phyloP scores from a whole-genome alignment of 129 eudicot genomes.

The Dittrichia graveolens region DNA sequence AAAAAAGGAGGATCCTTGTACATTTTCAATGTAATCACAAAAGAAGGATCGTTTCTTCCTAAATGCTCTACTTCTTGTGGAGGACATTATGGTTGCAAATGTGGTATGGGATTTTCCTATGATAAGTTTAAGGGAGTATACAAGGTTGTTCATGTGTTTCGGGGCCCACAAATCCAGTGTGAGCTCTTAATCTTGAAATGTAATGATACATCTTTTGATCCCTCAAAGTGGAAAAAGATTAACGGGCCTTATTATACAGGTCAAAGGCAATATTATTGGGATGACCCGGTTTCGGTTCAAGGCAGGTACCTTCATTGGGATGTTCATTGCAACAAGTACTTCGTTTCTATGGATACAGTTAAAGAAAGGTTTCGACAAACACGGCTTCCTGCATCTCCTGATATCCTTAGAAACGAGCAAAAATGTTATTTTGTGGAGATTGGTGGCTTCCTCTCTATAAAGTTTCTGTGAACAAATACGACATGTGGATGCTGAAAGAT shows the following conservation, averaged over 20 bases:
- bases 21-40: constrained; percentile 30
- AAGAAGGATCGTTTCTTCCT: constrained; percentile 31
- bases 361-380: constrained; percentile 39
- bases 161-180: constrained; percentile 32
- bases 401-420: background rate
- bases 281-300: constrained; percentile 34
- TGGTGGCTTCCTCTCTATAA: constrained; percentile 32
- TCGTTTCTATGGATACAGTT: constrained; percentile 39
- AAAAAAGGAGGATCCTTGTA: constrained; percentile 6
- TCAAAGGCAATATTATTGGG: constrained; percentile 29
- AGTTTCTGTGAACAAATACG: background rate
- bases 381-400: constrained; percentile 12
- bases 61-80: constrained; percentile 15
- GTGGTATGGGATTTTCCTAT: constrained; percentile 37
- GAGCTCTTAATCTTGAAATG: constrained; percentile 34
- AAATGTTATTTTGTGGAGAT: constrained; percentile 29
- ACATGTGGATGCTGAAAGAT: constrained; percentile 42
- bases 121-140: constrained; percentile 34
- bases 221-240: constrained; percentile 32
- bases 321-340: constrained; percentile 24
- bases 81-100: constrained; percentile 32
- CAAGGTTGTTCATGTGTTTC: constrained; percentile 41
- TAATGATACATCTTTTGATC: background rate
- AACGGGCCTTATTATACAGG: constrained; percentile 27
- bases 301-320: constrained; percentile 45